Evolutionary conservation across 257 asterid genomes (phyloP).

Genomic region (Linderniella brevidens): DNA sequence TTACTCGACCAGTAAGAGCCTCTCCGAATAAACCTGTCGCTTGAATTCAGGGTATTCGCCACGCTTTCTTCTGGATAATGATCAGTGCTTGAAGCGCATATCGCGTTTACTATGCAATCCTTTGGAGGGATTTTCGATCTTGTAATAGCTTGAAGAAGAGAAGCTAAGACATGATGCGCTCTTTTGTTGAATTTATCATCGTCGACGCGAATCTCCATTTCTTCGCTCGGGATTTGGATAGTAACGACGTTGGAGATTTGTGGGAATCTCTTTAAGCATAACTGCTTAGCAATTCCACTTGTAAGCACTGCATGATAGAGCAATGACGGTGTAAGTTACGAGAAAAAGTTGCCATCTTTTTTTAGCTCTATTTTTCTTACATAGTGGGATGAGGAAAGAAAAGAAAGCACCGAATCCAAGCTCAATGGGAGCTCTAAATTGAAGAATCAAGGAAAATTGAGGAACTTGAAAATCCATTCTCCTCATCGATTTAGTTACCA

Average conservation of each 20-base stretch:
- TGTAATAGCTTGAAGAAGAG: slow-evolving; percentile 37
- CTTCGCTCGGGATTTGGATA: slow-evolving; percentile 7
- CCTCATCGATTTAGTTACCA: too few species aligned
- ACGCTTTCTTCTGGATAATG: slow-evolving; percentile 53
- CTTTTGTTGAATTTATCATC: slow-evolving; percentile 22
- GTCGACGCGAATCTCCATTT: slow-evolving; percentile 13
- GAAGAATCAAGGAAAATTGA: too few species aligned
- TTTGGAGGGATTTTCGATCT: slow-evolving; percentile 22
- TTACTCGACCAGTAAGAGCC: slow-evolving; percentile 80
- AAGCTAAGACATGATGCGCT: slow-evolving; percentile 46
- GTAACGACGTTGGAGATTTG: slow-evolving; percentile 27
- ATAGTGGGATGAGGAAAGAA: too few species aligned
- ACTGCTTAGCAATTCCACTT: slow-evolving; percentile 37
- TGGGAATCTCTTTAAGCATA: slow-evolving; percentile 44
- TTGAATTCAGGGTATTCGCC: slow-evolving; percentile 42
- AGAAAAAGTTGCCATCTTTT: too few species aligned
- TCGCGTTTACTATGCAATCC: slow-evolving; percentile 43
- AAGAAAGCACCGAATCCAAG: too few species aligned
- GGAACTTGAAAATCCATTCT: too few species aligned
- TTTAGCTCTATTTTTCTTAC: too few species aligned
- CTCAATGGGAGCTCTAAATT: too few species aligned
- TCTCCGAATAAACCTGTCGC: slow-evolving; percentile 24
- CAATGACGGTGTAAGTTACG: too few species aligned
- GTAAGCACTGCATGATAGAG: slow-evolving; percentile 40
- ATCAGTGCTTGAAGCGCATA: slow-evolving; percentile 76